These are phyloP conservation scores for Camelina laxa DNA, from an alignment of 345 rosid species.

Conservation along the genomic window DNA sequence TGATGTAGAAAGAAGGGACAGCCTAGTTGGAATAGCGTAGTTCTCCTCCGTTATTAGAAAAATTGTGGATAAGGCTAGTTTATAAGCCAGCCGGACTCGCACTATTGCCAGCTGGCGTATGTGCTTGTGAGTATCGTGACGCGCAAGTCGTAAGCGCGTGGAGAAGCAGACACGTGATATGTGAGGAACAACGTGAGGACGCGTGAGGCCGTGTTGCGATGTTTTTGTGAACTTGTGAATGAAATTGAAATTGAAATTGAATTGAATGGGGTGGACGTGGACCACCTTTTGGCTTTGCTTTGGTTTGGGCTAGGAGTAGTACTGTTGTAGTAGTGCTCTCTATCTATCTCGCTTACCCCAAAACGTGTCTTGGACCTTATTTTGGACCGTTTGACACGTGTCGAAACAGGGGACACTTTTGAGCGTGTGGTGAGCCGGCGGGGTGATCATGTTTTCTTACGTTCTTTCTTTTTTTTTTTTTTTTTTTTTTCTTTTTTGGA, in stretches of 20 bases:
- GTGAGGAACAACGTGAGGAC: conserved; percentile 39
- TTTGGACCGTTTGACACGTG: conserved; percentile 41
- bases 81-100: conserved; percentile 39
- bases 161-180: conserved; percentile 34
- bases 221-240: not conserved
- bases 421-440: conserved; percentile 13
- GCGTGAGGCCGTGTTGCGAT: conserved; percentile 35
- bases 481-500: not conserved
- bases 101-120: conserved; percentile 44
- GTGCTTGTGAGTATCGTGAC: not conserved
- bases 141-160: conserved; percentile 29
- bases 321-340: not conserved
- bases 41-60: conserved; percentile 13
- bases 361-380: conserved; percentile 36
- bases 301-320: not conserved
- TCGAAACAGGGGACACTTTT: conserved; percentile 31
- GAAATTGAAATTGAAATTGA: too few relatives aligned
- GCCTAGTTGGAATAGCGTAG: conserved; percentile 16
- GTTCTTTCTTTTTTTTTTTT: not conserved
- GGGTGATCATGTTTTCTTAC: conserved; percentile 24
- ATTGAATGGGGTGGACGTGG: not conserved
- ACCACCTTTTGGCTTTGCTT: conserved; percentile 3
- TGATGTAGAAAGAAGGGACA: conserved; percentile 26
- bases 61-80: conserved; percentile 45
- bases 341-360: conserved; percentile 8